Evolutionary conservation across 352 stramenopile species (phyloP).

Genomic region (Phytophthora foliorum): DNA sequence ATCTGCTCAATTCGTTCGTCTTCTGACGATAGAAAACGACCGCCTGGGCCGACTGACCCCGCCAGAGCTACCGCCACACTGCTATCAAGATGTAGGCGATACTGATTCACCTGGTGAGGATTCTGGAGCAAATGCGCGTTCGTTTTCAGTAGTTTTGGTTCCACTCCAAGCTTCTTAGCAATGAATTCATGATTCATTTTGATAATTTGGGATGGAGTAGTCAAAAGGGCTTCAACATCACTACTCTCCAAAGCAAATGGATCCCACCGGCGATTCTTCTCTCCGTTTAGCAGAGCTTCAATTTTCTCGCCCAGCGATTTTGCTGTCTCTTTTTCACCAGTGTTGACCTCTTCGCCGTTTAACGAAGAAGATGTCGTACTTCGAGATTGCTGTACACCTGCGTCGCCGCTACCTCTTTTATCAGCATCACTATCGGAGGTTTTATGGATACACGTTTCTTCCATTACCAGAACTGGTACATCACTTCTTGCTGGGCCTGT

Average conservation of each 20-base stretch:
- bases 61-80: constrained; percentile 24
- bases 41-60: constrained; percentile 22
- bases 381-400: background rate
- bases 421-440: background rate
- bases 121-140: constrained; percentile 51
- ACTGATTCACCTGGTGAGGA: constrained; percentile 58
- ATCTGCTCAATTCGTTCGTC: constrained; percentile 83
- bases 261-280: constrained; percentile 13
- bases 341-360: background rate
- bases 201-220: background rate
- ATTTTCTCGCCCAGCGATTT: constrained; percentile 41
- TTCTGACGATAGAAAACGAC: constrained; percentile 67
- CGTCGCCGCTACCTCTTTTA: background rate
- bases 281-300: constrained; percentile 42
- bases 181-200: constrained; percentile 35
- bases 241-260: constrained; percentile 39
- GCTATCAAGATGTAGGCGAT: constrained; percentile 40
- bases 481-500: constrained; percentile 23
- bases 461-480: constrained; percentile 34
- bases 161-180: constrained; percentile 46
- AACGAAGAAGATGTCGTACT: background rate
- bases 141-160: constrained; percentile 45
- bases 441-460: background rate
- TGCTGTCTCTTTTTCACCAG: constrained; percentile 12
- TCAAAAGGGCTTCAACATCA: constrained; percentile 31